Conservation (phyloP, 176 grass and related monocot genomes). For the Avena eriantha region DNA sequence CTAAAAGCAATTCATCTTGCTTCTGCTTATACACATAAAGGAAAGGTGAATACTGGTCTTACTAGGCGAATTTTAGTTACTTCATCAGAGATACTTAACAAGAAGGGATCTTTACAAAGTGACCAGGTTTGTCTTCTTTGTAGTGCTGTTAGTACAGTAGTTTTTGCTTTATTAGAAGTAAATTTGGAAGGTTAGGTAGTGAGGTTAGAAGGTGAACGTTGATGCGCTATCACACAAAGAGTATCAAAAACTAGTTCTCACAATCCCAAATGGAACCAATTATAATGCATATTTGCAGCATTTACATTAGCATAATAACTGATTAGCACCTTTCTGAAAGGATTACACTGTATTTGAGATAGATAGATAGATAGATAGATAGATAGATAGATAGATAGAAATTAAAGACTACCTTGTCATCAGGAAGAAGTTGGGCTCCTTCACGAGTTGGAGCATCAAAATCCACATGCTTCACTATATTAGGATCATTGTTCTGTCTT, state of each 20-base stretch:
- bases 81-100: constrained; percentile 28
- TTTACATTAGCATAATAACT: background rate
- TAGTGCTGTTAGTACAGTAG: background rate
- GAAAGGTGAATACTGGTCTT: constrained; percentile 11
- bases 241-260: constrained; percentile 5
- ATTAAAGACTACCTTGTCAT: constrained; percentile 76
- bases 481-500: constrained; percentile 65
- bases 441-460: constrained; percentile 98
- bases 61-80: background rate
- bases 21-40: constrained; percentile 67
- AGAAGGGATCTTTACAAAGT: background rate
- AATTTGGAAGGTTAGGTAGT: background rate
- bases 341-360: background rate
- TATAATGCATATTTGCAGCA: constrained; percentile 35
- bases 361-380: background rate
- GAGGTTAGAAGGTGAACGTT: background rate
- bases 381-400: background rate
- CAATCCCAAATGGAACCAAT: background rate
- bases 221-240: constrained; percentile 1
- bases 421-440: constrained; percentile 74
- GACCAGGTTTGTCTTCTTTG: constrained; percentile 3
- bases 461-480: constrained; percentile 89
- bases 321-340: constrained; percentile 17
- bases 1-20: constrained; percentile 92
- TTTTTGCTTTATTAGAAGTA: constrained; percentile 24